Evolutionary conservation across 768 basidiomycete genomes (phyloP).

Genomic region (Pisolithus microcarpus): DNA sequence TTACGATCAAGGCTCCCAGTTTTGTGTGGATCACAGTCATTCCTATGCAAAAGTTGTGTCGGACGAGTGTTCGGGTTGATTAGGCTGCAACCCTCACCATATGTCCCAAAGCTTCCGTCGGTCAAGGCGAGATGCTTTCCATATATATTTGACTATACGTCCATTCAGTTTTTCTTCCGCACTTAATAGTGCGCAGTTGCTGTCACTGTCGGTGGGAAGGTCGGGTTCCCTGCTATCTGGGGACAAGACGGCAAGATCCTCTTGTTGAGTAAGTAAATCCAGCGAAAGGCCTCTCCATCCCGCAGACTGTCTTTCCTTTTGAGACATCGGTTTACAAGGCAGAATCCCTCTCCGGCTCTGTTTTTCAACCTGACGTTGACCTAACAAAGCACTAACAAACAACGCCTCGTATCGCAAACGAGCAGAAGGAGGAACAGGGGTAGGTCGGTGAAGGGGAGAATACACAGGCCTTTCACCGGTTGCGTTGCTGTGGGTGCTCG

Average conservation of each 20-base stretch:
- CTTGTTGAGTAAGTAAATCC: slow-evolving; percentile 49
- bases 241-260: slow-evolving; percentile 22
- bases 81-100: slow-evolving; percentile 42
- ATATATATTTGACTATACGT: slow-evolving; percentile 49
- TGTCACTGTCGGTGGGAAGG: slow-evolving; percentile 3
- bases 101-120: slow-evolving; percentile 49
- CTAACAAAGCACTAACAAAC: slow-evolving; percentile 53
- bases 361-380: slow-evolving; percentile 34
- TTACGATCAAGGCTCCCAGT: slow-evolving; percentile 58
- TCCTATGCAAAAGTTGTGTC: slow-evolving; percentile 36
- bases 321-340: slow-evolving; percentile 27
- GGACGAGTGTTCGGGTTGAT: not conserved
- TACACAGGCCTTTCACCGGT: slow-evolving; percentile 9
- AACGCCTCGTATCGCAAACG: slow-evolving; percentile 61
- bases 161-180: slow-evolving; percentile 50
- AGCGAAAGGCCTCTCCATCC: slow-evolving; percentile 73
- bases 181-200: slow-evolving; percentile 30
- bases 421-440: slow-evolving; percentile 61
- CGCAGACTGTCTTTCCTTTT: slow-evolving; percentile 47
- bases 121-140: slow-evolving; percentile 55
- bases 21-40: slow-evolving; percentile 54
- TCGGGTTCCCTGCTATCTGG: slow-evolving; percentile 7
- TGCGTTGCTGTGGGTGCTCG: slow-evolving; percentile 28
- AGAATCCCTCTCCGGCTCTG: slow-evolving; percentile 21
- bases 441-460: slow-evolving; percentile 41